phyloP scores from a whole-genome alignment of 139 green algal genomes.

The Asterochloris erici region DNA sequence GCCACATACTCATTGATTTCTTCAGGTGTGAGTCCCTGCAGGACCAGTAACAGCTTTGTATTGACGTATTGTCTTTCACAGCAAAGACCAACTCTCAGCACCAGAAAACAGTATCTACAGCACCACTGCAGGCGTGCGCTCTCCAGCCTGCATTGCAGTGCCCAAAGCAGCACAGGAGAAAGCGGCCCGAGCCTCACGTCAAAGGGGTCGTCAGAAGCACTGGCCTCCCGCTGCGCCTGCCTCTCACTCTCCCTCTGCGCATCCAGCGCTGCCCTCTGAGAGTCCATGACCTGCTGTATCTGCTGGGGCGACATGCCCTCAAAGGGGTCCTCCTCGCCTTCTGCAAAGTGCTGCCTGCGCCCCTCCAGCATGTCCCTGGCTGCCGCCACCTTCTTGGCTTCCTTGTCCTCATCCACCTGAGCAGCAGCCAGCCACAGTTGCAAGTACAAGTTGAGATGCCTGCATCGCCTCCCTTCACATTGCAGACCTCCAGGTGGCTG shows the following conservation, averaged over 20 bases:
- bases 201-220: conserved; percentile 54
- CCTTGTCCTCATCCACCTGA: conserved; percentile 41
- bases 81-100: background rate
- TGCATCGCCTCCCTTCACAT: too few relatives aligned
- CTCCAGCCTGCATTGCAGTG: background rate
- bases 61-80: background rate
- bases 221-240: conserved; percentile 28
- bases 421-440: background rate
- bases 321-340: conserved; percentile 52
- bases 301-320: conserved; percentile 60
- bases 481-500: too few relatives aligned
- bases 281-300: conserved; percentile 35
- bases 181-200: conserved; percentile 38
- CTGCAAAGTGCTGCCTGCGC: conserved; percentile 20
- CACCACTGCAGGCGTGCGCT: background rate
- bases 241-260: too few relatives aligned
- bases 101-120: too few relatives aligned
- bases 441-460: too few relatives aligned
- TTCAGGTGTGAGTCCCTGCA: conserved; percentile 65
- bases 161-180: background rate
- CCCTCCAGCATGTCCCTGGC: conserved; percentile 47
- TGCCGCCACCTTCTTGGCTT: conserved; percentile 24
- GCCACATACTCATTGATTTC: conserved; percentile 70
- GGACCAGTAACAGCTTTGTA: background rate
- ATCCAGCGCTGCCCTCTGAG: too few relatives aligned